Conservation (phyloP, 2,329 filamentous ascomycete genomes). For the Cytospora schulzeri region DNA sequence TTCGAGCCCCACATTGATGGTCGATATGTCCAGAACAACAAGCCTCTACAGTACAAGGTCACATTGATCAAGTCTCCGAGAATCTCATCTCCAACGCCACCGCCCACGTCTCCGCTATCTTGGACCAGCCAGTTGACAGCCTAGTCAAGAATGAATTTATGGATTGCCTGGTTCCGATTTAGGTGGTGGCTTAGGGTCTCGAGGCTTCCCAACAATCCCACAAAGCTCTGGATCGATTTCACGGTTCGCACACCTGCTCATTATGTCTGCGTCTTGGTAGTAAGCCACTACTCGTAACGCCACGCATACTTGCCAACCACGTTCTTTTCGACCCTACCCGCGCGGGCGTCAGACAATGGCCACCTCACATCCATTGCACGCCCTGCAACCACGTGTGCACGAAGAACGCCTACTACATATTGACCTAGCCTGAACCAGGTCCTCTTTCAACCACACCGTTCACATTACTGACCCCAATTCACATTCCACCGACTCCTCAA, state of each 20-base stretch:
- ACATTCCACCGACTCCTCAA: too few relatives aligned
- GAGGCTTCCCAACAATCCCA: slow-evolving; percentile 10
- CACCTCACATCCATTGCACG: slow-evolving; percentile 2
- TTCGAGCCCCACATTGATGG: slow-evolving; percentile 19
- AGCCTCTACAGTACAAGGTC: neutral
- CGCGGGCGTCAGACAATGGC: slow-evolving; percentile 10
- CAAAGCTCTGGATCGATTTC: slow-evolving; percentile 16
- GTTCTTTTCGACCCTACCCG: slow-evolving; percentile 18
- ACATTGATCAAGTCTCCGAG: neutral
- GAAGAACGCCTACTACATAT: slow-evolving; percentile 1
- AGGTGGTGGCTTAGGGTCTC: slow-evolving; percentile 13
- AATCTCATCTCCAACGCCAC: neutral
- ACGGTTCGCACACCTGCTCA: slow-evolving; percentile 15
- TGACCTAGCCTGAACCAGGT: neutral
- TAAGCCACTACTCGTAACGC: slow-evolving; percentile 15
- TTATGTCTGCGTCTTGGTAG: slow-evolving; percentile 10
- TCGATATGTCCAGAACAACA: slow-evolving; percentile 30
- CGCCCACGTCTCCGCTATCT: neutral
- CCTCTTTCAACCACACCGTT: neutral
- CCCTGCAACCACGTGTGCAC: neutral
- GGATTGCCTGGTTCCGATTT: slow-evolving; percentile 1
- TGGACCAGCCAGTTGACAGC: neutral
- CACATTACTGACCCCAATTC: slow-evolving; percentile 11
- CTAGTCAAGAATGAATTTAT: slow-evolving; percentile 1
- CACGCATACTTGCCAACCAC: slow-evolving; percentile 13